Evolutionary conservation across 768 basidiomycete species (phyloP).

Genomic region (Paxillus rubicundulus): DNA sequence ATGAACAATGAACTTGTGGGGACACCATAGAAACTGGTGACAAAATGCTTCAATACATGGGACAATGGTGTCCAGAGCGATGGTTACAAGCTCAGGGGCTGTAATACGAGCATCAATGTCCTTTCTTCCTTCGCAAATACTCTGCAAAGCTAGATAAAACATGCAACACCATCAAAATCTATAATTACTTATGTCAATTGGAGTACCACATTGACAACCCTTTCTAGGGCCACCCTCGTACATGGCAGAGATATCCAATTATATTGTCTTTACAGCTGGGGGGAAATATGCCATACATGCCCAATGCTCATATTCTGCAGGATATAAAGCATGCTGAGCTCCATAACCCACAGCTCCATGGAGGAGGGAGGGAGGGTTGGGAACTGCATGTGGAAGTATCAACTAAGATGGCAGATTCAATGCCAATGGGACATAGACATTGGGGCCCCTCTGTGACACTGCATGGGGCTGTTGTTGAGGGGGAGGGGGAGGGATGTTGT

Average conservation of each 20-base stretch:
- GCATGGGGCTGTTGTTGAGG: not conserved
- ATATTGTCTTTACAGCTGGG: slow-evolving; percentile 3
- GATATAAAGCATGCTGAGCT: slow-evolving; percentile 1
- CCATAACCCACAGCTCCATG: not conserved
- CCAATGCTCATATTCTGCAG: not conserved
- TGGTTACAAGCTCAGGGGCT: not conserved
- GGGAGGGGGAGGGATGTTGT: not conserved
- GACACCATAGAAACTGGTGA: not conserved
- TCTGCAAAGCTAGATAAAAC: slow-evolving; percentile 3
- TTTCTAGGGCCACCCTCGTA: too few species aligned
- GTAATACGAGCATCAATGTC: not conserved
- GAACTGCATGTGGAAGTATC: not conserved
- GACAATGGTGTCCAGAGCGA: not conserved
- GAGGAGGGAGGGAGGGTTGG: not conserved
- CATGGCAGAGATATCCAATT: slow-evolving; percentile 1
- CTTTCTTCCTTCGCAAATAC: slow-evolving; percentile 4
- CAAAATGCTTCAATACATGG: not conserved
- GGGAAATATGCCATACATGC: not conserved
- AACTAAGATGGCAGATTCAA: not conserved
- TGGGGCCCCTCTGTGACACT: not conserved
- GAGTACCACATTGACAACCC: not conserved
- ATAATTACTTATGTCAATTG: slow-evolving; percentile 1
- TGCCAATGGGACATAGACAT: not conserved
- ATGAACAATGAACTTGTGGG: not conserved
- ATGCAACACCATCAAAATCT: not conserved